These are phyloP conservation scores for Beauveria varroae DNA, from an alignment of 2,329 filamentous ascomycete species.

Conservation along the genomic window DNA sequence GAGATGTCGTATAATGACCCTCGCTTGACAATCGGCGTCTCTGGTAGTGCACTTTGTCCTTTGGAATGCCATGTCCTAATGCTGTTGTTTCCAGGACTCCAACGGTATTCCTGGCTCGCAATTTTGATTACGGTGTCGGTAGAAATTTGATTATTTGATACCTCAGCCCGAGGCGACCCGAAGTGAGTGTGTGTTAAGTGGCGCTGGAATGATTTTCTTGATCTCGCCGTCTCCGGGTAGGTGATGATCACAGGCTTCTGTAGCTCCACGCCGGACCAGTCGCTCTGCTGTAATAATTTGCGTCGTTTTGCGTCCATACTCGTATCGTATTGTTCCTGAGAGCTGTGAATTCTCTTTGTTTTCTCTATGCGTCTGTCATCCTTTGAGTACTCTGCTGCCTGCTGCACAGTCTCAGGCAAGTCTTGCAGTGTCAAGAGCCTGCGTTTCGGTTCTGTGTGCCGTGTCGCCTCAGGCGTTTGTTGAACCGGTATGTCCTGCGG, in stretches of 20 bases:
- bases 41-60: neutral
- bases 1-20: neutral
- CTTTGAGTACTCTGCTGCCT: neutral
- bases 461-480: neutral
- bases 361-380: neutral
- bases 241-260: slow-evolving; percentile 23
- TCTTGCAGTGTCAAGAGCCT: neutral
- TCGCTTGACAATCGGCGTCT: neutral
- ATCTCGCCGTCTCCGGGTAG: slow-evolving; percentile 12
- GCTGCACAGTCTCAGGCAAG: neutral
- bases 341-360: neutral
- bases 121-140: slow-evolving; percentile 1
- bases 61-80: neutral
- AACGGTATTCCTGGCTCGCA: slow-evolving; percentile 8
- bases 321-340: neutral
- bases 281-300: slow-evolving; percentile 13
- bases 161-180: neutral
- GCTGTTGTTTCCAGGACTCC: slow-evolving; percentile 9
- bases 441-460: neutral
- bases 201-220: neutral
- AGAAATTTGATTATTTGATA: neutral
- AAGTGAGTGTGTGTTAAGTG: neutral
- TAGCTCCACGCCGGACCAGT: slow-evolving; percentile 25
- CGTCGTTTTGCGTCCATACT: slow-evolving; percentile 13
- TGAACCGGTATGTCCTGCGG: neutral